Percentiles rank a stretch among this genome's conserved stretches.
Conservation (phyloP, 164 flowering plant species). For the Liquidambar formosana region DNA sequence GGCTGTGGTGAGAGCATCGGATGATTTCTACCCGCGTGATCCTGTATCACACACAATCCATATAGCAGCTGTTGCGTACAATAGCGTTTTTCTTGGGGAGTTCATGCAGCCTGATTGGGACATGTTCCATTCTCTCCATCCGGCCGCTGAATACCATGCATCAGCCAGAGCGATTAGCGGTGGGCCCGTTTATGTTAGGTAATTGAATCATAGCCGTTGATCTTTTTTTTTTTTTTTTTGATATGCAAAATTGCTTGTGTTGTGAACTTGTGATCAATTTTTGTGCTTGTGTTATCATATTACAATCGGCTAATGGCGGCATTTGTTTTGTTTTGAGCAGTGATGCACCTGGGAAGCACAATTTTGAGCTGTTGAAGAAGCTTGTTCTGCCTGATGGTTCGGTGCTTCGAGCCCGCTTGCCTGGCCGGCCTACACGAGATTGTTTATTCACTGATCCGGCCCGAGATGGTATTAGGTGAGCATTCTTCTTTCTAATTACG, state of each 20-base stretch:
- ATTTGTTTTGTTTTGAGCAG: constrained; percentile 36
- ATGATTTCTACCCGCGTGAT: constrained; percentile 92
- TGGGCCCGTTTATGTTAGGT: constrained; percentile 93
- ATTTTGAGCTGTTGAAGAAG: constrained; percentile 80
- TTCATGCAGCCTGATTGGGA: constrained; percentile 99
- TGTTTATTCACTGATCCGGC: constrained; percentile 86
- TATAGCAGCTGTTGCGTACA: constrained; percentile 92
- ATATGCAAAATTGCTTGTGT: background rate
- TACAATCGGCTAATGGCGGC: background rate
- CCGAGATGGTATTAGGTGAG: constrained; percentile 80
- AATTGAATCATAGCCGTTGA: background rate
- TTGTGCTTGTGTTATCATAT: background rate
- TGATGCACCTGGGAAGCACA: constrained; percentile 95
- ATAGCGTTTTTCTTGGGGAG: constrained; percentile 88
- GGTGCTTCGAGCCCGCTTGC: constrained; percentile 74
- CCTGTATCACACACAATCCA: constrained; percentile 94
- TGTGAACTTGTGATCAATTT: background rate
- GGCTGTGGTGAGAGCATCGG: constrained; percentile 89
- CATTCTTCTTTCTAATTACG: background rate
- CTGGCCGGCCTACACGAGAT: constrained; percentile 86
- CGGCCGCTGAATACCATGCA: constrained; percentile 91
- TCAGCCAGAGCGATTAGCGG: constrained; percentile 98
- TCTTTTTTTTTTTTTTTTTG: background rate
- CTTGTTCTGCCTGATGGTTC: constrained; percentile 95
- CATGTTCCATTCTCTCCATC: constrained; percentile 95